Evolutionary conservation across 495 filamentous ascomycete genomes (phyloP).

Genomic region (Rhypophila decipiens): DNA sequence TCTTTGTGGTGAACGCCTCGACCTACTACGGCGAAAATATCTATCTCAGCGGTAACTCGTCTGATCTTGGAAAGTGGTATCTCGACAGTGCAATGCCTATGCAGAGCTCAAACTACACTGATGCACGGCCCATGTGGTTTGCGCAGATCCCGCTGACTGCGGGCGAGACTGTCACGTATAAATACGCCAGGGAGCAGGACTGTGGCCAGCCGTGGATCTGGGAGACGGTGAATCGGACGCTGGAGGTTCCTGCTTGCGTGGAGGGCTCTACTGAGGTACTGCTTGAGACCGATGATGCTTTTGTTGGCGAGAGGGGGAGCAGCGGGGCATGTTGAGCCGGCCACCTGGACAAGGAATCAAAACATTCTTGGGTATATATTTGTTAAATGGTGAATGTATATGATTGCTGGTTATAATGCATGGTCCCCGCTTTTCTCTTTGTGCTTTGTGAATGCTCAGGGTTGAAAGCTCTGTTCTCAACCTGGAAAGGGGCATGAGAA

Average conservation of each 20-base stretch:
- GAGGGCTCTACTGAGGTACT: conserved; percentile 9
- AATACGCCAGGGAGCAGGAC: conserved; percentile 34
- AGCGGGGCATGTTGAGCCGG: conserved; percentile 20
- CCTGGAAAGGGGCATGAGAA: too few species aligned
- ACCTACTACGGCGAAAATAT: conserved; percentile 55
- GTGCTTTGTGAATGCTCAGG: too few species aligned
- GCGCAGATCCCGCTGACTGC: conserved; percentile 17
- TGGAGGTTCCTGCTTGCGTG: conserved; percentile 30
- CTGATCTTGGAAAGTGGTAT: conserved; percentile 51
- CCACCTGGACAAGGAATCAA: too few species aligned
- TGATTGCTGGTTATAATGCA: too few species aligned
- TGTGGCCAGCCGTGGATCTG: conserved; percentile 32
- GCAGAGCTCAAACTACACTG: conserved; percentile 47
- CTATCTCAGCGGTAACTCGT: conserved; percentile 48
- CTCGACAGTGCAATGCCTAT: conserved; percentile 43
- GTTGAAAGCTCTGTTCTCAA: too few species aligned
- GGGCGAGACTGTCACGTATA: conserved; percentile 26
- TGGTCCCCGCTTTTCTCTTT: too few species aligned
- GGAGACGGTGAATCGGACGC: conserved; percentile 27
- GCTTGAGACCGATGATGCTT: conserved; percentile 29
- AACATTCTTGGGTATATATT: too few species aligned
- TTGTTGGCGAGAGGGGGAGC: conserved; percentile 20
- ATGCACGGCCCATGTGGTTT: conserved; percentile 27
- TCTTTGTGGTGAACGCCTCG: conserved; percentile 28
- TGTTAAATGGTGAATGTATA: too few species aligned